A percentile compares a stretch with the other conserved stretches of the same genome.
Evolutionary conservation across 352 stramenopile species (phyloP).

Genomic region (Globisporangium cylindrosporum): DNA sequence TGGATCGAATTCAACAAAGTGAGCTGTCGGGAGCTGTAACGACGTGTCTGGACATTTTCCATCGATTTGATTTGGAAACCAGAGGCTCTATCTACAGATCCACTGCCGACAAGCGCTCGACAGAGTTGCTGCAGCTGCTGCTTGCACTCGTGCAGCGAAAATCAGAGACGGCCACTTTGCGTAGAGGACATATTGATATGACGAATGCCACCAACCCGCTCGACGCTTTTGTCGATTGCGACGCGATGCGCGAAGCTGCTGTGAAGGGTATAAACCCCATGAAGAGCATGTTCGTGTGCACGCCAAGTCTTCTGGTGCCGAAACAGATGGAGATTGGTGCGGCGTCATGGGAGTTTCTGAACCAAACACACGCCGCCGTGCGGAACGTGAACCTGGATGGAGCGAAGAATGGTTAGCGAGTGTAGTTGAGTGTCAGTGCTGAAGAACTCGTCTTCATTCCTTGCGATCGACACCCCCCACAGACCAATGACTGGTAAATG

Average conservation of each 20-base stretch:
- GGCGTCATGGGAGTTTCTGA: slow-evolving; percentile 9
- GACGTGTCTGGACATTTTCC: background rate
- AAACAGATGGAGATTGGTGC: slow-evolving; percentile 3
- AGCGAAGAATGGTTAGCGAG: background rate
- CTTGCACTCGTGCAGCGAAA: slow-evolving; percentile 8
- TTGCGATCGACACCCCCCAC: background rate
- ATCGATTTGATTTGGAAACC: slow-evolving; percentile 5
- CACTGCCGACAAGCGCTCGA: slow-evolving; percentile 6
- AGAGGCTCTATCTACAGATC: slow-evolving; percentile 2
- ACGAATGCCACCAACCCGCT: background rate
- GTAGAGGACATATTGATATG: background rate
- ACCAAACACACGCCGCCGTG: background rate
- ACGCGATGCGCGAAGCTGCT: slow-evolving; percentile 7
- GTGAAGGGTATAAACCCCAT: background rate
- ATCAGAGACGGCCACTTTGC: background rate
- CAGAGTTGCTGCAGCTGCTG: slow-evolving; percentile 9
- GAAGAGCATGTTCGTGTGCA: slow-evolving; percentile 2
- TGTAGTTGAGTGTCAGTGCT: background rate
- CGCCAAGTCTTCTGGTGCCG: slow-evolving; percentile 7
- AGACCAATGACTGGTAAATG: background rate
- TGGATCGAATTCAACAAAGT: background rate
- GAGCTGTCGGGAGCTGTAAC: slow-evolving; percentile 3
- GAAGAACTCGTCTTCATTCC: background rate
- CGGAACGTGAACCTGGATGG: background rate
- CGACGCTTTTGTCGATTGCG: background rate